Conservation (phyloP, 768 basidiomycete species). For the Lactarius hengduanensis region DNA sequence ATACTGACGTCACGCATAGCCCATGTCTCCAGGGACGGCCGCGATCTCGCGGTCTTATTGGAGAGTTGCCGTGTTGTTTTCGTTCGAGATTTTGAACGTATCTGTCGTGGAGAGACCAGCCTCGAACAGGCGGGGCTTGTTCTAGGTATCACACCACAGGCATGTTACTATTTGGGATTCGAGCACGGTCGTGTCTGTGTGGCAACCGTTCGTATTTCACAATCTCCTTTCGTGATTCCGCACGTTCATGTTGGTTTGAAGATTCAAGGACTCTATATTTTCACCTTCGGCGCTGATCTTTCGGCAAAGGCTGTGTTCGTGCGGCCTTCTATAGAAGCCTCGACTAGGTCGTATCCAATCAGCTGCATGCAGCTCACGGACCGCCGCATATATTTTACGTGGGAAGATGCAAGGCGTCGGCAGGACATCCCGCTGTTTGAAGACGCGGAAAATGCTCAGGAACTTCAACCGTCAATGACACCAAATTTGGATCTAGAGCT, state of each 20-base stretch:
- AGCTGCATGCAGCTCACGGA: constrained; percentile 28
- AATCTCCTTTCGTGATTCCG: background rate
- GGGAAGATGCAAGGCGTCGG: constrained; percentile 18
- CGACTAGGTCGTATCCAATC: background rate
- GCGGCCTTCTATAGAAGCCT: background rate
- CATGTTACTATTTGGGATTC: constrained; percentile 12
- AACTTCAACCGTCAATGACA: background rate
- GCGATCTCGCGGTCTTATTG: constrained; percentile 35
- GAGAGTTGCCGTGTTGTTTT: constrained; percentile 32
- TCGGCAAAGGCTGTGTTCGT: constrained; percentile 5
- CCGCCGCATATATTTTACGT: constrained; percentile 28
- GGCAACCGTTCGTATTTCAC: constrained; percentile 12
- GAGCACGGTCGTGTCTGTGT: constrained; percentile 17
- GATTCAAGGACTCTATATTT: constrained; percentile 17
- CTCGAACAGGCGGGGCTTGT: background rate
- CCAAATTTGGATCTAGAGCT: background rate
- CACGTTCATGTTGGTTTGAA: background rate
- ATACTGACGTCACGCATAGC: constrained; percentile 29
- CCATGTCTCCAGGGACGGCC: constrained; percentile 39
- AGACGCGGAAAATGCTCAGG: constrained; percentile 3
- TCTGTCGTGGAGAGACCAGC: constrained; percentile 20
- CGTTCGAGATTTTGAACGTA: constrained; percentile 37
- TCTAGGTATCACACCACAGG: background rate
- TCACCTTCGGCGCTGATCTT: constrained; percentile 10
- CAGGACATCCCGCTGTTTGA: constrained; percentile 9